A percentile compares a stretch with the other conserved stretches of the same genome.
Evolutionary conservation across 164 flowering plant genomes (phyloP).

Genomic region (Aristolochia contorta): DNA sequence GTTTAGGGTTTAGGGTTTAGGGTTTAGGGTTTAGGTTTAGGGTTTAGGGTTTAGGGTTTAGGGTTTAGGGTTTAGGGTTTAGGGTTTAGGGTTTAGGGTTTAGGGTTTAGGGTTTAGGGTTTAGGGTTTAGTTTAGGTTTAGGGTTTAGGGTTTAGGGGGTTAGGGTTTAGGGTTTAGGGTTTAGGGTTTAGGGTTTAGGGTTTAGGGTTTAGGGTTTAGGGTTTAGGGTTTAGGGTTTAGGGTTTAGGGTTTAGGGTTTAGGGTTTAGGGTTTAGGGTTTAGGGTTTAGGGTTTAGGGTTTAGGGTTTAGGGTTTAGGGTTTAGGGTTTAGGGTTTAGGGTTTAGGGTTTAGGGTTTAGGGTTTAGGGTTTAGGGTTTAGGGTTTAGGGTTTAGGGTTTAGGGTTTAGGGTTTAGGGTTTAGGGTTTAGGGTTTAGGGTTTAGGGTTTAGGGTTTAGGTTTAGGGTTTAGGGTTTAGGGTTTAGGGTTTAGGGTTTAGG

Average conservation of each 20-base stretch:
- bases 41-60: slow-evolving; percentile 5
- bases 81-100: slow-evolving; percentile 11
- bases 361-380: slow-evolving; percentile 8
- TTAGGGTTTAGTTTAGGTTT: slow-evolving; percentile 4
- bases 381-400: slow-evolving; percentile 7
- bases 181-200: slow-evolving; percentile 5
- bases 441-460: neutral
- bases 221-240: slow-evolving; percentile 8
- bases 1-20: slow-evolving; percentile 7
- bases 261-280: slow-evolving; percentile 9
- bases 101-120: slow-evolving; percentile 4
- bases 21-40: slow-evolving; percentile 1
- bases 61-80: slow-evolving; percentile 8
- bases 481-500: neutral
- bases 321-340: slow-evolving; percentile 7
- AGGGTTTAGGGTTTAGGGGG: slow-evolving; percentile 8
- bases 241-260: slow-evolving; percentile 10
- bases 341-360: slow-evolving; percentile 4
- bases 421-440: slow-evolving; percentile 7
- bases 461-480: neutral
- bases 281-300: slow-evolving; percentile 9
- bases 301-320: slow-evolving; percentile 10
- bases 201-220: slow-evolving; percentile 6
- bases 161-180: slow-evolving; percentile 10
- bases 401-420: slow-evolving; percentile 9